A percentile compares a stretch with the other conserved stretches of the same genome.
phyloP scores from a whole-genome alignment of 345 rosid genomes.

The Garcia nutans region DNA sequence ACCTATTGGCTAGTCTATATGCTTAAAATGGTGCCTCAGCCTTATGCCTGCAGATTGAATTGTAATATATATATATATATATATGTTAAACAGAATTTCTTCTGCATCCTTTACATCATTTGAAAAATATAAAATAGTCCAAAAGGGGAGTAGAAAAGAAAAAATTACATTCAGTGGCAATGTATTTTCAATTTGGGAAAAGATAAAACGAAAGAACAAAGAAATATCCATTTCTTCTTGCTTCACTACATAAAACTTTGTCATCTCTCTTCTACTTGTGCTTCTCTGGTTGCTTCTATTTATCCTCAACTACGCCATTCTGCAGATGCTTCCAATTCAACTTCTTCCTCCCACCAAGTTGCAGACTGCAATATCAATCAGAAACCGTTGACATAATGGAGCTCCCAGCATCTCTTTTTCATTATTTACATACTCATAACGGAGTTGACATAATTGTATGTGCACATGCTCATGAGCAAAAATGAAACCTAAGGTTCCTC shows the following conservation, averaged over 20 bases:
- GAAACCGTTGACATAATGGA: not conserved
- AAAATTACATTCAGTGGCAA: not conserved
- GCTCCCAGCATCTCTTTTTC: not conserved
- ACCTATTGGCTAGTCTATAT: no score
- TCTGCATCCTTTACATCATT: constrained; percentile 3
- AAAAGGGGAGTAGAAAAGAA: no score
- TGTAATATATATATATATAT: no score
- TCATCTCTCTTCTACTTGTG: not conserved
- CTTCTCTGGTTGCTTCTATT: not conserved
- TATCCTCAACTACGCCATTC: constrained; percentile 73
- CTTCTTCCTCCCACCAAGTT: constrained; percentile 98
- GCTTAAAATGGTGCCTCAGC: no score
- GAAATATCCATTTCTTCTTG: constrained; percentile 1
- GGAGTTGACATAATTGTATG: not conserved
- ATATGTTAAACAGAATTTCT: not conserved
- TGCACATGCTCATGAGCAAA: not conserved
- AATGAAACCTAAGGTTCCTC: not conserved
- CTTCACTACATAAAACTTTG: not conserved
- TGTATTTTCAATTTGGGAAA: not conserved
- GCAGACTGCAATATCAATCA: constrained; percentile 50
- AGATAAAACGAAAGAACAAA: not conserved
- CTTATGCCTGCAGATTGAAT: no score
- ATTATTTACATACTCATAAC: not conserved
- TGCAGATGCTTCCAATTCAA: constrained; percentile 70
- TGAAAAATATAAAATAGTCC: not conserved